Evolutionary conservation across 768 basidiomycete genomes (phyloP), one percentile per base, ranked within the genome.

Genomic region (Leccinellum luteum): DNA sequence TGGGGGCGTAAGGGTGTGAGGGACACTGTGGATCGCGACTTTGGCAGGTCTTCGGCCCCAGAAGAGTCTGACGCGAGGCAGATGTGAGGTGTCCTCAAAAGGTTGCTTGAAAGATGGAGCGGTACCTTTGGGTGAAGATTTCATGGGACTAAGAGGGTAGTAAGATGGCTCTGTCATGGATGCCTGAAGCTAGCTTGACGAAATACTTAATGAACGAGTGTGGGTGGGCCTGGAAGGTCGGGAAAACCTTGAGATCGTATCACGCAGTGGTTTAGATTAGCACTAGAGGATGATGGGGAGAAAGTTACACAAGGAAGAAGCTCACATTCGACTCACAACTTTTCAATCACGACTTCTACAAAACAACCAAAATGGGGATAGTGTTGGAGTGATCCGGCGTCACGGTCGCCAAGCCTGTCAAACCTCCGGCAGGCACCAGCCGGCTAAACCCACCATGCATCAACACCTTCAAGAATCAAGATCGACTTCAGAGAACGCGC

Each of bases 91-190:
- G 1, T 51, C 35, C 49, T 47, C 43, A 17, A 43, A 48, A 21
- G 17, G 17, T 14, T 50, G 44, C 9, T 56, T 31, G 0, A 28
- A 30, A 2, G 57, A 49, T 15, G 57, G 31, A 12, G 58, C 51
- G 14, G 13, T 15, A 10, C 28, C 44, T 25, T 52, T 51, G 19
- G 23, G 45, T 43, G 52, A 41, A 1, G 52, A 31, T 49, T 60
- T 56, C 21, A 65, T 6, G 21, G 43, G 57, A 48, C 31, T 32
- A 17, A 67, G 66, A n/a, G 63, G 59, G n/a, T 57, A 57, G 35
- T 67, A 67, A 14, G 66, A 65, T 3, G 66, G 43, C 19, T 59
- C 35, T 27, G 63, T 28, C 66, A 68, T 65, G 54, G 45, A 23
- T 4, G 15, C 31, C 2, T 7, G 53, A 52, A 48, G 14, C 17